Percentiles rank a stretch among this genome's conserved stretches.
Conservation (phyloP, 805 yeast genomes). For the Maudiozyma barnettii region DNA sequence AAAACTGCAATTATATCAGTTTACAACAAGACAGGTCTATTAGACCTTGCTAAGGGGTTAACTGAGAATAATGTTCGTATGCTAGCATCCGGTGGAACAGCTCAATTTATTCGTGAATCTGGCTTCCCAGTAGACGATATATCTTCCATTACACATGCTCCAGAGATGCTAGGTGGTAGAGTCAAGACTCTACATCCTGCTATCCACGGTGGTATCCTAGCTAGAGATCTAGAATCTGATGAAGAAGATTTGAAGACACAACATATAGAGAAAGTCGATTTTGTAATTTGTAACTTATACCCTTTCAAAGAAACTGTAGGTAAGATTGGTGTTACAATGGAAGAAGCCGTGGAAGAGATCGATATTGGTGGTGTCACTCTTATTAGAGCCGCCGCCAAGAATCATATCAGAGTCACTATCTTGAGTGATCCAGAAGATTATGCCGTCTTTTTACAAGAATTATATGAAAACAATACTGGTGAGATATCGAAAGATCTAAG, state of each 20-base stretch:
- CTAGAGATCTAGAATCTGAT: slow-evolving; percentile 85
- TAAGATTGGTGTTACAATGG: slow-evolving; percentile 88
- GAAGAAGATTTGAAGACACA: slow-evolving; percentile 81
- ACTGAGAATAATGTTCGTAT: slow-evolving; percentile 81
- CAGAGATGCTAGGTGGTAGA: slow-evolving; percentile 98
- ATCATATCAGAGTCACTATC: slow-evolving; percentile 92
- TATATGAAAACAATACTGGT: slow-evolving; percentile 42
- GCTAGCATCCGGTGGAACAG: slow-evolving; percentile 96
- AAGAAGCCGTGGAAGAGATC: slow-evolving; percentile 96
- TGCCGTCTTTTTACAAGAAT: slow-evolving; percentile 75
- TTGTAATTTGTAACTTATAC: slow-evolving; percentile 93
- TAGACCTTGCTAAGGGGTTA: slow-evolving; percentile 94
- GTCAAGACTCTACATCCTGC: slow-evolving; percentile 98
- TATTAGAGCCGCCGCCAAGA: slow-evolving; percentile 97
- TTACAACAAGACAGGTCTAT: slow-evolving; percentile 91
- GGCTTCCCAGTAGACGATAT: slow-evolving; percentile 98
- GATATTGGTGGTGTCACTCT: slow-evolving; percentile 98
- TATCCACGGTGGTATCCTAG: slow-evolving; percentile 95
- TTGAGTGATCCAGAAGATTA: slow-evolving; percentile 92
- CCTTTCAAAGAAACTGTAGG: slow-evolving; percentile 97
- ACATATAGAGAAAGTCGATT: slow-evolving; percentile 92
- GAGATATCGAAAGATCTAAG: slow-evolving; percentile 64
- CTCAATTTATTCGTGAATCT: slow-evolving; percentile 87
- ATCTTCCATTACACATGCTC: slow-evolving; percentile 90
- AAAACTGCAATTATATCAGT: slow-evolving; percentile 95